A percentile compares a stretch with the other conserved stretches of the same genome.
phyloP scores from a whole-genome alignment of 768 basidiomycete species.

The Gelatoporia subvermispora region DNA sequence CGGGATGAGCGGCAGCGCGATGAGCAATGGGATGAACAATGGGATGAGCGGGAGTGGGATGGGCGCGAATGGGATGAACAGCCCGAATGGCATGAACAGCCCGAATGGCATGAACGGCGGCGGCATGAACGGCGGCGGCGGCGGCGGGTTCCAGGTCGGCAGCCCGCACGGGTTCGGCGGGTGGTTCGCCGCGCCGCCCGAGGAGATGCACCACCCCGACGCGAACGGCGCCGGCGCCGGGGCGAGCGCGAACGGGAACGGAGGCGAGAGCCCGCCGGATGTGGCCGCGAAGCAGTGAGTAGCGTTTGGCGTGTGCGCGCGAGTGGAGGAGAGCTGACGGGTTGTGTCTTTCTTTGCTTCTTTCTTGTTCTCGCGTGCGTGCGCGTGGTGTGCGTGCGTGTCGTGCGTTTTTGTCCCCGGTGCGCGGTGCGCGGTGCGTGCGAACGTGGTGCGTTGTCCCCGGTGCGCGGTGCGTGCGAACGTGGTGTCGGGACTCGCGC shows the following conservation, averaged over 20 bases:
- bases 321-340: conserved; percentile 5
- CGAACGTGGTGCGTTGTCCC: not conserved
- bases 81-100: conserved; percentile 12
- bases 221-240: conserved; percentile 11
- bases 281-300: conserved; percentile 36
- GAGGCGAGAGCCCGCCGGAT: conserved; percentile 23
- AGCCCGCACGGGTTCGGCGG: conserved; percentile 1
- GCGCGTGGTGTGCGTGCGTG: no score
- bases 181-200: conserved; percentile 6
- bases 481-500: not conserved
- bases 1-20: conserved; percentile 12
- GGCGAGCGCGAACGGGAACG: conserved; percentile 3
- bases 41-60: no score
- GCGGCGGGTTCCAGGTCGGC: not conserved
- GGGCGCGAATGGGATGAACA: no score
- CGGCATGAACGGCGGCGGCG: conserved; percentile 3
- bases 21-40: no score
- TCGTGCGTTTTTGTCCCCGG: not conserved
- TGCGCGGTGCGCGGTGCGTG: not conserved
- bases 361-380: not conserved
- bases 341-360: not conserved
- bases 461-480: not conserved
- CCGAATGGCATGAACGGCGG: conserved; percentile 15
- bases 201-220: not conserved
- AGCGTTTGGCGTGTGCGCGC: not conserved